These are phyloP conservation scores for Amanita pseudoporphyria DNA, from an alignment of 768 basidiomycete genomes.

Conservation along the genomic window DNA sequence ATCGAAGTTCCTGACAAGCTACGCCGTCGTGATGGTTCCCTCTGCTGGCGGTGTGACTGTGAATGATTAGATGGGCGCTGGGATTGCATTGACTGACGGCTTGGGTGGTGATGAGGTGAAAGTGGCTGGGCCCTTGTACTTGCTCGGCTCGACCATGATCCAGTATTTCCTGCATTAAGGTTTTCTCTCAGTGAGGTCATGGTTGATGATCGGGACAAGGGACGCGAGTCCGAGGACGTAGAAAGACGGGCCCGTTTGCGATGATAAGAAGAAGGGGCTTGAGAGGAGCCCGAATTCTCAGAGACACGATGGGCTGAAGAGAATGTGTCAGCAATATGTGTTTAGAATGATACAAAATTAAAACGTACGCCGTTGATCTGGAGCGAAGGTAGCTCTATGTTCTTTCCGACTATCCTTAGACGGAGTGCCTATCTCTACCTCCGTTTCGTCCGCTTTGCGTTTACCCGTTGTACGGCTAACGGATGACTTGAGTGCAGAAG, in stretches of 20 bases:
- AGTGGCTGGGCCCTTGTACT: slow-evolving; percentile 19
- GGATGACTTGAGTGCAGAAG: slow-evolving; percentile 25
- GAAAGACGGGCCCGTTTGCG: slow-evolving; percentile 63
- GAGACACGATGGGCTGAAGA: slow-evolving; percentile 43
- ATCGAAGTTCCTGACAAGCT: slow-evolving; percentile 69
- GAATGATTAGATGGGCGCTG: slow-evolving; percentile 15
- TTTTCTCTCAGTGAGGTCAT: slow-evolving; percentile 15
- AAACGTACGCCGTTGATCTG: slow-evolving; percentile 49
- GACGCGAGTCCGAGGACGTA: slow-evolving; percentile 25
- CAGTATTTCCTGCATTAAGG: slow-evolving; percentile 31
- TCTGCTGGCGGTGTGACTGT: slow-evolving; percentile 16
- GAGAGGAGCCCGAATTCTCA: slow-evolving; percentile 31
- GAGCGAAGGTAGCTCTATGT: slow-evolving; percentile 49
- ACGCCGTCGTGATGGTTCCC: slow-evolving; percentile 31
- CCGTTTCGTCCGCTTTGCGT: slow-evolving; percentile 61
- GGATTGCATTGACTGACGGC: slow-evolving; percentile 15
- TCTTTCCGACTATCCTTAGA: slow-evolving; percentile 46
- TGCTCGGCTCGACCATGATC: slow-evolving; percentile 34
- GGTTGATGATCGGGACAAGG: slow-evolving; percentile 14
- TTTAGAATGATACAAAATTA: not conserved
- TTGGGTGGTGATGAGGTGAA: slow-evolving; percentile 14
- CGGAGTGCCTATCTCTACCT: slow-evolving; percentile 50
- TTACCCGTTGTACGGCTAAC: slow-evolving; percentile 43
- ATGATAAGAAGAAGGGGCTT: slow-evolving; percentile 64
- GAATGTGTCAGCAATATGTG: slow-evolving; percentile 13